Evolutionary conservation across 352 stramenopile genomes (phyloP), one percentile per base, ranked within the genome.

Genomic region (Phytophthora tubulina): DNA sequence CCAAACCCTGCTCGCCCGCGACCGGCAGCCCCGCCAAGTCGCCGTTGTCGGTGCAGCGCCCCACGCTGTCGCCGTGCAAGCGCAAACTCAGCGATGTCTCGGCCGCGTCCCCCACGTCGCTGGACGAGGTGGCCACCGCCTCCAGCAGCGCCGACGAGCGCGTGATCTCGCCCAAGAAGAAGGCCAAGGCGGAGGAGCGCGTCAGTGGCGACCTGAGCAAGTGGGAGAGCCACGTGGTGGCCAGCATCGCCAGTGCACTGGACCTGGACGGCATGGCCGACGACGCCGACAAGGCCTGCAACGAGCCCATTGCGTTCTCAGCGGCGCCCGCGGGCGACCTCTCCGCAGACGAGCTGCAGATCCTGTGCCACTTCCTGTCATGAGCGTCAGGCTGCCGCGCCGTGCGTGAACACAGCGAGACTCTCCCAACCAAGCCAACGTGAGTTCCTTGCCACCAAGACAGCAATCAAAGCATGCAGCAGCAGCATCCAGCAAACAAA

Each of bases 91-190:
- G 75, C 15, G 60, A 60, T 32, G 58, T 27, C 15, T 63, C 33
- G 32, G 45, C 55, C 6, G 52, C 60, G 5, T 71, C 65, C 30
- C 79, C 79, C 31, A 86, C 79, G n/a, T 86, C 79, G 14, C 41
- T 79, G 36, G 78, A 85, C 63, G 75, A 85, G 38, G 67, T 81
- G 39, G 6, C 21, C 21, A 27, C 27, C 38, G 32, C 30, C 17
- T 58, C 7, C 35, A 48, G 8, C 33, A 72, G 2, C 15, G 50
- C 45, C 32, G 75, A 80, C 56, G 55, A 71, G 63, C 46, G 48
- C 51, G 70, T 75, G 36, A 86, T 86, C 51, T 86, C 78, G 21
- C 75, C 78, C 36, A 86, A 83, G 78, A 86, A 86, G 73, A 86
- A 86, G 57, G 38, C 51, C 4, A 74, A 72, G 36, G 63, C 75